phyloP scores from a whole-genome alignment of 345 rosid genomes.

The Camelina sativa region DNA sequence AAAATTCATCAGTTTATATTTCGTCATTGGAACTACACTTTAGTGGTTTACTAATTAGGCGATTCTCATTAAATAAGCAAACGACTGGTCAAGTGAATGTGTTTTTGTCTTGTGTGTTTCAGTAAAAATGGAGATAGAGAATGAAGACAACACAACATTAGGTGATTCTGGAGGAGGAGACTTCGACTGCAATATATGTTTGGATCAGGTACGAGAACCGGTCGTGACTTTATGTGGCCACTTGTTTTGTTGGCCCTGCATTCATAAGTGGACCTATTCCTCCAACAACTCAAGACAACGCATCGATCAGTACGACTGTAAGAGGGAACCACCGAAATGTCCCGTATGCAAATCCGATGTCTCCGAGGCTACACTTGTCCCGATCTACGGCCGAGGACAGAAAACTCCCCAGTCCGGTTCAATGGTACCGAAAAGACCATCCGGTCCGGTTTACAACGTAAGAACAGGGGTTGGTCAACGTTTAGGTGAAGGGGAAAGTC shows the following conservation, averaged over 20 bases:
- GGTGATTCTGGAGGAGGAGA: constrained; percentile 53
- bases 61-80: constrained; percentile 15
- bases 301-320: constrained; percentile 26
- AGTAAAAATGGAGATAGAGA: constrained; percentile 43
- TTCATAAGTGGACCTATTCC: constrained; percentile 84
- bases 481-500: constrained; percentile 61
- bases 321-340: constrained; percentile 48
- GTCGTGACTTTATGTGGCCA: constrained; percentile 96
- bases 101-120: constrained; percentile 14
- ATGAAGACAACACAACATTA: constrained; percentile 9
- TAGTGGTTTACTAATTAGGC: constrained; percentile 27
- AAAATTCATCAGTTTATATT: too few species aligned
- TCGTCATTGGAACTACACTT: neutral
- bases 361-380: constrained; percentile 79
- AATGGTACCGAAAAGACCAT: constrained; percentile 76
- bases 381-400: constrained; percentile 83
- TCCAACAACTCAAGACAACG: constrained; percentile 50
- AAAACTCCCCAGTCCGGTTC: constrained; percentile 42
- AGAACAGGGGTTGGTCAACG: constrained; percentile 59
- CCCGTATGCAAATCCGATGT: constrained; percentile 92
- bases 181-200: constrained; percentile 92
- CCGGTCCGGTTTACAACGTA: constrained; percentile 49
- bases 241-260: constrained; percentile 98
- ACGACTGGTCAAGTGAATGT: constrained; percentile 27
- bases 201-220: constrained; percentile 80